phyloP scores from a whole-genome alignment of 1,139 yeast genomes.

The Trichomonascaceae sp. region DNA sequence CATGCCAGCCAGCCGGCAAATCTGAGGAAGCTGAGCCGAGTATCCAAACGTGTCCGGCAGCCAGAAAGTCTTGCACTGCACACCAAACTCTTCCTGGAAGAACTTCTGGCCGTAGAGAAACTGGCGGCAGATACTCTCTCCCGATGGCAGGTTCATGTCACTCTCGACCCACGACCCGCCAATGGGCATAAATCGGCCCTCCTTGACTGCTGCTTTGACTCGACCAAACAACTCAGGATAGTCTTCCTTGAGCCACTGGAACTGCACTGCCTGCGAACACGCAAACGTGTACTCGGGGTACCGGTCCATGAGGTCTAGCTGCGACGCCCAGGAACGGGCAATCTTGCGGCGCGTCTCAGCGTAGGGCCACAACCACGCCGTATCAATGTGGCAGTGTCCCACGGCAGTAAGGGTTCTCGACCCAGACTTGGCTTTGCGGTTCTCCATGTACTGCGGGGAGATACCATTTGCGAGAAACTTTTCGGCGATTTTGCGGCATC shows the following conservation, averaged over 20 bases:
- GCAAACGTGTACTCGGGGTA: constrained; percentile 89
- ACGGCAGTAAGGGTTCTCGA: constrained; percentile 47
- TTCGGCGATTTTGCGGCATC: constrained; percentile 57
- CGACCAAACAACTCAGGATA: constrained; percentile 66
- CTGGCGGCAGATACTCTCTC: constrained; percentile 82
- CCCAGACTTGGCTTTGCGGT: constrained; percentile 13
- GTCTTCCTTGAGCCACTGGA: constrained; percentile 74
- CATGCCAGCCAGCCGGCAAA: constrained; percentile 74
- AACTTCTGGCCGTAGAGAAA: constrained; percentile 84
- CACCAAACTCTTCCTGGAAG: constrained; percentile 64
- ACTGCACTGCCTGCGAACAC: constrained; percentile 92
- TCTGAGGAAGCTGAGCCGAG: constrained; percentile 85
- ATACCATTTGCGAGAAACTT: constrained; percentile 50
- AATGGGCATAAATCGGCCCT: constrained; percentile 70
- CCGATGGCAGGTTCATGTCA: constrained; percentile 86
- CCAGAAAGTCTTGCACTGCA: constrained; percentile 73
- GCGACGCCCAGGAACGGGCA: constrained; percentile 91
- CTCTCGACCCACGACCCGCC: constrained; percentile 98
- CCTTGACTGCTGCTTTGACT: constrained; percentile 49
- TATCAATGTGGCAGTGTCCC: constrained; percentile 93
- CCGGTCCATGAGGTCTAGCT: constrained; percentile 64
- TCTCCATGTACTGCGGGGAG: constrained; percentile 51
- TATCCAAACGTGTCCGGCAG: constrained; percentile 95
- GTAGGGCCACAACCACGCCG: constrained; percentile 97
- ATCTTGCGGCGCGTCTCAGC: constrained; percentile 86